These are phyloP conservation scores for Aureobasidium pullulans DNA, from an alignment of 2,329 filamentous ascomycete species.

Conservation along the genomic window DNA sequence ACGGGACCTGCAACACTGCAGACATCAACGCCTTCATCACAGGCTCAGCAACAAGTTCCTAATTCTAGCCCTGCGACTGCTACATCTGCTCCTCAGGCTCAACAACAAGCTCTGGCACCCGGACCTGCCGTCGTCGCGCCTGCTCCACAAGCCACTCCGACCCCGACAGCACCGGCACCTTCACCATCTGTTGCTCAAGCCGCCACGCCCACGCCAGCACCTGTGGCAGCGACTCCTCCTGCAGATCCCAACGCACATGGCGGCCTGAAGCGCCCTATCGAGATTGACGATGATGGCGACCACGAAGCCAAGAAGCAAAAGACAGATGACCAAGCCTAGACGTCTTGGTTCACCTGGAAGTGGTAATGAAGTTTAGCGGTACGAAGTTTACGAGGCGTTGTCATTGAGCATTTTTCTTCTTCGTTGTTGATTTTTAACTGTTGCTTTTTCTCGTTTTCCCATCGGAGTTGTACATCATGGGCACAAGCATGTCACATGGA, in stretches of 20 bases:
- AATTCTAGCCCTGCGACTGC: background rate
- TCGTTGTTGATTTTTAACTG: background rate
- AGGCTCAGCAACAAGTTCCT: background rate
- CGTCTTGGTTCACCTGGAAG: background rate
- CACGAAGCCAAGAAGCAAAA: conserved; percentile 16
- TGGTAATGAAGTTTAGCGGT: background rate
- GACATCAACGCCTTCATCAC: background rate
- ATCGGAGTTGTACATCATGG: background rate
- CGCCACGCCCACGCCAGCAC: background rate
- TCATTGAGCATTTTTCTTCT: background rate
- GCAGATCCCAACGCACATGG: conserved; percentile 2
- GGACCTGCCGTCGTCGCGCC: background rate
- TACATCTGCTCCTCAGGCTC: background rate
- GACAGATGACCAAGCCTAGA: background rate
- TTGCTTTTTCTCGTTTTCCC: background rate
- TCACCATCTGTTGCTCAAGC: background rate
- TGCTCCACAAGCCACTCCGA: background rate
- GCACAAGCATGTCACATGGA: background rate
- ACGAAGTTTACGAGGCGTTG: conserved; percentile 12
- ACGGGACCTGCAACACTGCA: background rate
- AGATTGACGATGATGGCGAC: conserved; percentile 14
- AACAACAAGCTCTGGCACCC: background rate
- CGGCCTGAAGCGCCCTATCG: conserved; percentile 9
- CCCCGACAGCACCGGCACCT: background rate
- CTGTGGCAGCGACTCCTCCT: background rate